Evolutionary conservation across 495 filamentous ascomycete genomes (phyloP).

Genomic region (Apiosordaria backusii): DNA sequence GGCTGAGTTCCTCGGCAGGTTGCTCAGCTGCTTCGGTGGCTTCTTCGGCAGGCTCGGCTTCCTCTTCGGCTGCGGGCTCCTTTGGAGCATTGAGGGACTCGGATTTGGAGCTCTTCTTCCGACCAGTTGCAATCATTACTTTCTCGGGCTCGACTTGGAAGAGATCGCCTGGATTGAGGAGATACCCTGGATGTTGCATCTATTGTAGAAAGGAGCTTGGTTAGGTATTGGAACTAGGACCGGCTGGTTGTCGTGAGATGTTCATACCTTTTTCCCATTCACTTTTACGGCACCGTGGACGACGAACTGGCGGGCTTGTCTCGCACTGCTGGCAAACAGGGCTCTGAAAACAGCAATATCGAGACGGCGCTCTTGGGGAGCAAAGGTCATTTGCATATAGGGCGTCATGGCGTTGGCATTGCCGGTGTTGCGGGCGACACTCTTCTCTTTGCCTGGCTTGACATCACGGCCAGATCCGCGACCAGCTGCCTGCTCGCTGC

Average conservation of each 20-base stretch:
- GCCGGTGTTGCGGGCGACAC: not conserved
- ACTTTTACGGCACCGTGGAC: slow-evolving; percentile 90
- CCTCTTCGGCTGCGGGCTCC: slow-evolving; percentile 19
- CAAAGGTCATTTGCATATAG: slow-evolving; percentile 90
- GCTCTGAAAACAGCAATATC: slow-evolving; percentile 90
- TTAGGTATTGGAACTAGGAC: not conserved
- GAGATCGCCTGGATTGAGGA: slow-evolving; percentile 95
- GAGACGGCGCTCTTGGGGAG: slow-evolving; percentile 81
- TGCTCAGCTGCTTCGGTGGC: slow-evolving; percentile 25
- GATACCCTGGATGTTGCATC: slow-evolving; percentile 92
- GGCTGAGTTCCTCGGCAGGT: slow-evolving; percentile 22
- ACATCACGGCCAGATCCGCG: slow-evolving; percentile 63
- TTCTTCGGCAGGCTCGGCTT: slow-evolving; percentile 29
- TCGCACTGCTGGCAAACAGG: slow-evolving; percentile 89
- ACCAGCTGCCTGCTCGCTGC: slow-evolving; percentile 74
- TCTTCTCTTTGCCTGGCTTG: not conserved
- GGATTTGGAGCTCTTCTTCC: slow-evolving; percentile 20
- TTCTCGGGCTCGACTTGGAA: slow-evolving; percentile 89
- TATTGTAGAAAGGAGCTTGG: slow-evolving; percentile 30
- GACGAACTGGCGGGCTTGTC: slow-evolving; percentile 91
- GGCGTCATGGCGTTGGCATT: slow-evolving; percentile 50
- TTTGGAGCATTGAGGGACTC: not conserved
- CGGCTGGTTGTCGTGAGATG: not conserved
- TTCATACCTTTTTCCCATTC: slow-evolving; percentile 89
- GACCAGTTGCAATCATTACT: slow-evolving; percentile 83